Base-by-base conservation (phyloP, 164 flowering plant genomes). In the Vitis cinerea region DNA sequence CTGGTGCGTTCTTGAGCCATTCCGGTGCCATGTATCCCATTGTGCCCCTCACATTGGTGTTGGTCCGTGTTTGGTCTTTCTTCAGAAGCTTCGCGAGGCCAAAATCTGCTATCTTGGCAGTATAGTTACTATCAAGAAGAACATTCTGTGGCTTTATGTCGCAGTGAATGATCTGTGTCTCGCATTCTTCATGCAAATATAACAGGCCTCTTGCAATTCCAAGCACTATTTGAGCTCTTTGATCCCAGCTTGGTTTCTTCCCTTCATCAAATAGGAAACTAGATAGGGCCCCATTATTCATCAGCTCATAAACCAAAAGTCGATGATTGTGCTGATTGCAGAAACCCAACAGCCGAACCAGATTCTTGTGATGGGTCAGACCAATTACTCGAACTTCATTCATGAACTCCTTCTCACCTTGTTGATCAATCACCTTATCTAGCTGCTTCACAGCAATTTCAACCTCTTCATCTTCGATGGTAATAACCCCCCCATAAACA, bases 71-170 rank as follows among this genome's bases (percentile, higher is more conserved):
- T 23, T 75, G 74, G 29, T 79, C 79, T 4, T 64, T 69, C 68
- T 51, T 69, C 37, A 75, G 14, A 37, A 79, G 68, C 73, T 79
- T 76, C 9, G 79, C 77, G 0, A 76, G 23, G 0, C 83, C 83
- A 70, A 80, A 80, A 64, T 80, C 80, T 4, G 83, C 69, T 14
- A 80, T 77, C 57, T 80, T 80, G 0, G 77, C 74, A 3, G 67
- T 72, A 62, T 44, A 50, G 12, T 66, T 48, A 3, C 61, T 44
- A 16, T 70, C 80, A 16, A 73, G 68, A 16, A 77, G 65, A 49
- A 77, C 74, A 27, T 77, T 77, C 30, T 65, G 70, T 14, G 80
- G 80, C 71, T 77, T 77, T 30, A 77, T 72, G 51, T 76, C 79
- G 14, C 76, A 72, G 14, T 72, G 79, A 57, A 76, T 72, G 72